Percentiles rank a stretch among this genome's conserved stretches.
Evolutionary conservation across 371 early-diverging fungal species (phyloP).

Genomic region (Rhizopus microsporus): DNA sequence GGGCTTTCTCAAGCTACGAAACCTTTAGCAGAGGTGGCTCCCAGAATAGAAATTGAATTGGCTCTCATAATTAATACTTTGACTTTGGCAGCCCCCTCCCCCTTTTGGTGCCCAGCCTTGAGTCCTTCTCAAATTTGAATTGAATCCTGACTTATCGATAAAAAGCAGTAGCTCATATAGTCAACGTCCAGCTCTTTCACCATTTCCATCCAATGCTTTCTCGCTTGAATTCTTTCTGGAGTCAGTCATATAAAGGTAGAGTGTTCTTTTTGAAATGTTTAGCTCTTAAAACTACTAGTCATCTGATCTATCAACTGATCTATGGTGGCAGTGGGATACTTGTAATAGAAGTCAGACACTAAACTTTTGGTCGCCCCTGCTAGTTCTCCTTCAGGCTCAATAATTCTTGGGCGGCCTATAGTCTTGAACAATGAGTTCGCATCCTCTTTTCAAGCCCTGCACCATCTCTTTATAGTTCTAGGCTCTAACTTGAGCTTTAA

Average conservation of each 20-base stretch:
- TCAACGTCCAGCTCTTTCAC: slow-evolving; percentile 7
- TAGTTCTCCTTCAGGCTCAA: slow-evolving; percentile 17
- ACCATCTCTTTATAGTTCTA: slow-evolving; percentile 21
- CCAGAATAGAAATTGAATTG: slow-evolving; percentile 12
- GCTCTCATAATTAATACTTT: slow-evolving; percentile 7
- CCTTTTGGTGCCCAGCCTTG: slow-evolving; percentile 11
- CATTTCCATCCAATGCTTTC: slow-evolving; percentile 17
- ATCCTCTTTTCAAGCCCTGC: slow-evolving; percentile 14
- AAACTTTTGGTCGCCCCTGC: slow-evolving; percentile 15
- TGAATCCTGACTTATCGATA: slow-evolving; percentile 3
- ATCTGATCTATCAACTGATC: slow-evolving; percentile 19
- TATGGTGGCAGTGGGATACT: slow-evolving; percentile 9
- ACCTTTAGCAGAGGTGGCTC: slow-evolving; percentile 4
- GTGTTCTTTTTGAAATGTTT: slow-evolving; percentile 5
- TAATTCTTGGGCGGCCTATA: slow-evolving; percentile 23
- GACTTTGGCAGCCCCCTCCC: slow-evolving; percentile 6
- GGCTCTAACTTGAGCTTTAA: slow-evolving; percentile 13
- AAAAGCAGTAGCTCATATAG: slow-evolving; percentile 10
- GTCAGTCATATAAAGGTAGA: no score
- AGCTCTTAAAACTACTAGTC: slow-evolving; percentile 15
- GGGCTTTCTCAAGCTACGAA: slow-evolving; percentile 13
- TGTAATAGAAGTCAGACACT: slow-evolving; percentile 17
- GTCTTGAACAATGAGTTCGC: slow-evolving; percentile 16
- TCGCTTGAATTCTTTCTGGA: slow-evolving; percentile 11
- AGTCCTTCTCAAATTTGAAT: slow-evolving; percentile 11